phyloP scores from a whole-genome alignment of 306 rosid species.

The Luffa aegyptiaca region DNA sequence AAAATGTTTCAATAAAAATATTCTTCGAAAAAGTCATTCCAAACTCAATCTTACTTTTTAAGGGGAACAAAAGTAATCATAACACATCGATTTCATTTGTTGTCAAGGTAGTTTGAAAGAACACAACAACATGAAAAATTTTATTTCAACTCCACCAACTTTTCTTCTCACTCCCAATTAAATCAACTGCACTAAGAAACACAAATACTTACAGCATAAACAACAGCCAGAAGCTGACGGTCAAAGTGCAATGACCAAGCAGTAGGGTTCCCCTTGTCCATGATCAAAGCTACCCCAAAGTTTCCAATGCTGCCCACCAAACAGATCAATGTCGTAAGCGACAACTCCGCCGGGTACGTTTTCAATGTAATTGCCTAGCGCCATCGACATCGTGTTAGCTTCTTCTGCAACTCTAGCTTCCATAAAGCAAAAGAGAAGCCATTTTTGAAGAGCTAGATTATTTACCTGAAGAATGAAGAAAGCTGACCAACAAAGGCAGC shows the following conservation, averaged over 20 bases:
- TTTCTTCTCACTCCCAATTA: no score
- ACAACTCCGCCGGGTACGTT: constrained; percentile 35
- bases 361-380: constrained; percentile 35
- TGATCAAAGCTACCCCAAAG: constrained; percentile 15
- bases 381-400: neutral
- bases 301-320: constrained; percentile 27
- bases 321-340: constrained; percentile 40
- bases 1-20: no score
- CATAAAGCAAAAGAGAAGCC: neutral
- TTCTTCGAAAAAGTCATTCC: no score
- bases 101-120: no score
- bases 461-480: constrained; percentile 24
- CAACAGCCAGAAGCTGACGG: constrained; percentile 17
- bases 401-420: neutral
- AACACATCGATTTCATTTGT: no score
- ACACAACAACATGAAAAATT: no score
- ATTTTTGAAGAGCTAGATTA: no score
- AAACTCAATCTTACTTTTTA: no score
- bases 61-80: no score
- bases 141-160: no score
- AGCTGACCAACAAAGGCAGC: constrained; percentile 39
- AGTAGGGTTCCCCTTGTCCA: constrained; percentile 33
- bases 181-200: no score
- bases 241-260: constrained; percentile 38
- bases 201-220: constrained; percentile 25